phyloP scores from a whole-genome alignment of 2,329 filamentous ascomycete genomes.

The Torrubiella hemipterigena region DNA sequence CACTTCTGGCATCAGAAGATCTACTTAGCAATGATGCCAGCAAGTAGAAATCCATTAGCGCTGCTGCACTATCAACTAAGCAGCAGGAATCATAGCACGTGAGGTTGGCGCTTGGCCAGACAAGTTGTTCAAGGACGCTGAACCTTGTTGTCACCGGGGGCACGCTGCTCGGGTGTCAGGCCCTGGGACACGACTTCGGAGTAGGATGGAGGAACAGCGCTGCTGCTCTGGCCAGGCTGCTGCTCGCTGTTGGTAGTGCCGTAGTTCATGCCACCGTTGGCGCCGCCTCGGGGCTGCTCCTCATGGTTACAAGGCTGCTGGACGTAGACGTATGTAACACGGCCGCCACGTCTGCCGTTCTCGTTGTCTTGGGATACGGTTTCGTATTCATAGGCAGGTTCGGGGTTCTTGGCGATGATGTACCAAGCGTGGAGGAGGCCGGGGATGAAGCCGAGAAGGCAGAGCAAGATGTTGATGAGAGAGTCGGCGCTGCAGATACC shows the following conservation, averaged over 20 bases:
- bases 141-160: conserved; percentile 65
- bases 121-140: too few species aligned
- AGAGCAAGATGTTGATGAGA: conserved; percentile 89
- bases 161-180: too few species aligned
- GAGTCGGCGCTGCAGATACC: conserved; percentile 89
- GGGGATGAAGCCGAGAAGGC: conserved; percentile 65
- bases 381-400: conserved; percentile 60
- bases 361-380: conserved; percentile 44
- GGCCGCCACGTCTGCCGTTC: too few species aligned
- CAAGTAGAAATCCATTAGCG: too few species aligned
- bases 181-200: conserved; percentile 77
- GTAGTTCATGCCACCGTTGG: conserved; percentile 29
- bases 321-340: conserved; percentile 71
- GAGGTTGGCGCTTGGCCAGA: too few species aligned
- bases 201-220: conserved; percentile 65
- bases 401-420: conserved; percentile 86
- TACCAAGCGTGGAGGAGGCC: conserved; percentile 95
- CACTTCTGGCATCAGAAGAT: too few species aligned
- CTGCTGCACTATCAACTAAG: too few species aligned
- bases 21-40: too few species aligned
- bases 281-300: conserved; percentile 18
- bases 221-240: conserved; percentile 14
- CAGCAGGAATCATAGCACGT: too few species aligned
- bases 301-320: conserved; percentile 31
- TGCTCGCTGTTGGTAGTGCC: conserved; percentile 23